A percentile compares a stretch with the other conserved stretches of the same genome.
These are phyloP conservation scores for Dalbergia cochinchinensis DNA, from an alignment of 306 rosid species.

Conservation along the genomic window DNA sequence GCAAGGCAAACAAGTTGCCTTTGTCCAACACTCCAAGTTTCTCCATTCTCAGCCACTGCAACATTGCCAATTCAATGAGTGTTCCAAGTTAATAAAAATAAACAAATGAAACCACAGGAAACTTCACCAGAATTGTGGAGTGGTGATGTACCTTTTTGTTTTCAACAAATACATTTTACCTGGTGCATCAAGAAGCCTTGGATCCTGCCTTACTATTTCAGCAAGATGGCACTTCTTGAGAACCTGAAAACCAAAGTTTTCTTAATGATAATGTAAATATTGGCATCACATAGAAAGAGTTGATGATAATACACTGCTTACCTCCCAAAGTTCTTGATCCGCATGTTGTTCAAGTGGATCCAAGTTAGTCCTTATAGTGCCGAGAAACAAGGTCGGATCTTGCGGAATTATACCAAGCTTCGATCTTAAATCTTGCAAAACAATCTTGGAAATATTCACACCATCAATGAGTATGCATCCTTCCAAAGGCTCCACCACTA, in stretches of 20 bases:
- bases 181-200: conserved; percentile 84
- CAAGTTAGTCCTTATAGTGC: conserved; percentile 73
- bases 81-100: neutral
- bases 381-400: conserved; percentile 78
- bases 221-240: conserved; percentile 75
- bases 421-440: conserved; percentile 81
- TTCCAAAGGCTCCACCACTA: conserved; percentile 72
- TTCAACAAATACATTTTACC: conserved; percentile 53
- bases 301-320: conserved; percentile 33
- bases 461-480: conserved; percentile 72
- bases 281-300: conserved; percentile 12
- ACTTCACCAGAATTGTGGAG: conserved; percentile 3
- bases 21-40: conserved; percentile 97
- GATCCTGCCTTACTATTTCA: conserved; percentile 70
- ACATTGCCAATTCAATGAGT: neutral
- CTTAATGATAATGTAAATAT: conserved; percentile 3
- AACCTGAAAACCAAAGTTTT: conserved; percentile 60
- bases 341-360: conserved; percentile 75
- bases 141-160: neutral
- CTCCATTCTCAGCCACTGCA: conserved; percentile 94
- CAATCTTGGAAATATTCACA: conserved; percentile 68
- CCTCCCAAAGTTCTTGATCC: conserved; percentile 83
- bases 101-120: neutral
- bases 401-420: conserved; percentile 80
- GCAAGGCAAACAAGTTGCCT: conserved; percentile 97